A percentile compares a stretch with the other conserved stretches of the same genome.
Conservation (phyloP, 106 monocot species). For the Iris macrosiphon region DNA sequence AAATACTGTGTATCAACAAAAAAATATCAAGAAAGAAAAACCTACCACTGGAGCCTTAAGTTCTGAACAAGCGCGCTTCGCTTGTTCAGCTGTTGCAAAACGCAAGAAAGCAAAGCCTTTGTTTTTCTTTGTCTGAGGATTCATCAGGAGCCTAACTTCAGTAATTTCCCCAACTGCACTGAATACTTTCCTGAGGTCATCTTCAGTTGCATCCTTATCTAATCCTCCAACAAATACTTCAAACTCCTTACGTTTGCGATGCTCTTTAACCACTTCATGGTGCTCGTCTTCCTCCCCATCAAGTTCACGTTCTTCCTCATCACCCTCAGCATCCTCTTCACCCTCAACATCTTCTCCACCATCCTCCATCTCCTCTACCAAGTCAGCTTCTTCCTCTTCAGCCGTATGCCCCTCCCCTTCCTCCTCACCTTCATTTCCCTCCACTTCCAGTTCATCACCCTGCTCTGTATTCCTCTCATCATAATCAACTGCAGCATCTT, state of each 20-base stretch:
- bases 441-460: slow-evolving; percentile 45
- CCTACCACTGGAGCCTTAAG: slow-evolving; percentile 79
- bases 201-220: slow-evolving; percentile 82
- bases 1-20: no score
- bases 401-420: slow-evolving; percentile 23
- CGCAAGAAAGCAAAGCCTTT: slow-evolving; percentile 94
- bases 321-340: slow-evolving; percentile 36
- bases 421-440: slow-evolving; percentile 33
- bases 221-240: slow-evolving; percentile 97
- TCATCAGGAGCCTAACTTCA: slow-evolving; percentile 75
- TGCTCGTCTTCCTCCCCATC: slow-evolving; percentile 65
- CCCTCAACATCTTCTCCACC: slow-evolving; percentile 12
- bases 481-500: slow-evolving; percentile 53
- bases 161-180: slow-evolving; percentile 66
- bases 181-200: slow-evolving; percentile 78
- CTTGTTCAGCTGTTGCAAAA: slow-evolving; percentile 91
- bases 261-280: slow-evolving; percentile 65
- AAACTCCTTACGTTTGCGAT: slow-evolving; percentile 83
- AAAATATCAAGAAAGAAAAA: background rate
- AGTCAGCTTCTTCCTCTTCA: slow-evolving; percentile 30
- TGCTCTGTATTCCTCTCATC: slow-evolving; percentile 53
- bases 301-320: slow-evolving; percentile 40
- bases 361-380: slow-evolving; percentile 44
- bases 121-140: slow-evolving; percentile 77
- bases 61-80: slow-evolving; percentile 70